Evolutionary conservation across 352 stramenopile genomes (phyloP), one percentile per base, ranked within the genome.

Genomic region (Phytophthora ramorum): DNA sequence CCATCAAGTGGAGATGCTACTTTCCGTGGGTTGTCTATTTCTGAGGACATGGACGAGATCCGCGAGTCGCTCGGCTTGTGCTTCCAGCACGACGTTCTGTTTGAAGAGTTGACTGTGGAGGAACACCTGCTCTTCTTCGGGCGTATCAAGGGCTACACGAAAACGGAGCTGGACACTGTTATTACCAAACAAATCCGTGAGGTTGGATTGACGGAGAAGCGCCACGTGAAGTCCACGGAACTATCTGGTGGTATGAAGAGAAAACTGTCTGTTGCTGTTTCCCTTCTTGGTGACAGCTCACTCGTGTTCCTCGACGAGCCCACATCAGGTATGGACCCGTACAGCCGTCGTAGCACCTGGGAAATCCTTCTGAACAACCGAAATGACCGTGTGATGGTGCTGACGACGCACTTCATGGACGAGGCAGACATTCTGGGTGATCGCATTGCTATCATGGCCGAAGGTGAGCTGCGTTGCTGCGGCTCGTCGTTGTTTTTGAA

Each of bases 341-440:
- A 98, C 67, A 94, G 78, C 57, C 82, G 97, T 50, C 82, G 97
- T 32, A 98, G 98, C 50, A 85, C 98, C 60, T 98, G 92, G 91
- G 73, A 96, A 35, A 79, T 97, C 22, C 60, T 91, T 49, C 47
- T 87, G 34, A 85, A 86, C 69, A 82, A 78, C 35, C 69, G 81
- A 14, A 69, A 85, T 49, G 75, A 83, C 45, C 75, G 81, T 26
- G 68, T 94, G 32, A 96, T 97, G 59, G 71, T 98, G 24, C 54
- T 98, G 12, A 98, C 91, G 13, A 98, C 93, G 17, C 97, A 99
- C 61, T 98, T 98, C 58, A 98, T 98, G 94, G 94, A 85, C 35
- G 92, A 98, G 64, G 89, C 90, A 1, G 89, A 98, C 49, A 78
- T 95, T 26, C 66, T 98, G 7, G 85, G 79, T 14, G 88, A 96